These are phyloP conservation scores for Torulaspora delbrueckii DNA, from an alignment of 805 yeast species.

Conservation along the genomic window DNA sequence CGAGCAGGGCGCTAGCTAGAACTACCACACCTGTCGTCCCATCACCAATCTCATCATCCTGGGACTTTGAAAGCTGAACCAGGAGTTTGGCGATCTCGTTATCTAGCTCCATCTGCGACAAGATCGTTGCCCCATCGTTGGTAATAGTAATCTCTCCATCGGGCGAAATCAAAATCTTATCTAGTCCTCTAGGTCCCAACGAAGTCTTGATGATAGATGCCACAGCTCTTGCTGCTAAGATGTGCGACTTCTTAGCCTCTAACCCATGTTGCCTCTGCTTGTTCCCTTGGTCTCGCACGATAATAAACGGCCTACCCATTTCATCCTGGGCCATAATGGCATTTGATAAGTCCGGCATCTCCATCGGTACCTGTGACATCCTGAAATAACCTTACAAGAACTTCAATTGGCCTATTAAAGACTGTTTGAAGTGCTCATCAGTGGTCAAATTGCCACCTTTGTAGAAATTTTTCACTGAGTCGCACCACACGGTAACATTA, in stretches of 20 bases:
- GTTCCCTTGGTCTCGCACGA: slow-evolving; percentile 79
- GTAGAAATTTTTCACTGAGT: slow-evolving; percentile 4
- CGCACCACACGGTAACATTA: slow-evolving; percentile 4
- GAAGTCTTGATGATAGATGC: slow-evolving; percentile 89
- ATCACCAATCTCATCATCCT: slow-evolving; percentile 97
- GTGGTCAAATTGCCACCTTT: not conserved
- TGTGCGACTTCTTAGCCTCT: slow-evolving; percentile 81
- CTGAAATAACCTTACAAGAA: slow-evolving; percentile 3
- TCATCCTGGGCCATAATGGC: slow-evolving; percentile 99
- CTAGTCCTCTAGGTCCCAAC: slow-evolving; percentile 97
- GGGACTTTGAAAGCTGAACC: slow-evolving; percentile 90
- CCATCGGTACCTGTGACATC: slow-evolving; percentile 37
- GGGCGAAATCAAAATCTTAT: slow-evolving; percentile 88
- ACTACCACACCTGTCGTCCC: slow-evolving; percentile 99
- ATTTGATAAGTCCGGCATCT: slow-evolving; percentile 87
- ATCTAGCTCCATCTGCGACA: slow-evolving; percentile 92
- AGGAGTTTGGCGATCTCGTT: slow-evolving; percentile 92
- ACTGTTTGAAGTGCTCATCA: not conserved
- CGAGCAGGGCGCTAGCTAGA: slow-evolving; percentile 86
- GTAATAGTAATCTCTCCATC: slow-evolving; percentile 98
- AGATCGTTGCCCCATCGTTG: slow-evolving; percentile 96
- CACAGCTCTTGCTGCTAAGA: slow-evolving; percentile 90
- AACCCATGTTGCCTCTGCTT: slow-evolving; percentile 66
- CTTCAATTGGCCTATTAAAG: not conserved
- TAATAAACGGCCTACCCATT: slow-evolving; percentile 97